Conservation (phyloP, 106 monocot species). For the Allium fistulosum region DNA sequence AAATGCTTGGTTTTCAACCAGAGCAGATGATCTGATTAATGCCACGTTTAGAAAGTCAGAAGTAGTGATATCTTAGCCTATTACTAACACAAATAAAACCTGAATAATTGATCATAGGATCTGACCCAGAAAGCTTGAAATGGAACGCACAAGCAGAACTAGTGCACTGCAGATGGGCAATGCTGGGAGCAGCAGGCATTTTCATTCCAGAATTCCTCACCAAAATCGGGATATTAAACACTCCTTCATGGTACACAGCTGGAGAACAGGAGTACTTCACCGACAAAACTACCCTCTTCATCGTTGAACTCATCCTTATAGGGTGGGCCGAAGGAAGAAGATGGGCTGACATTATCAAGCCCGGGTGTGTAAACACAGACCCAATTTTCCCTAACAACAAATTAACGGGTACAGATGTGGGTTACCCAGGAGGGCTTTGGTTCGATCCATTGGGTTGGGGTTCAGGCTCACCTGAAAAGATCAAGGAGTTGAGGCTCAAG, state of each 20-base stretch:
- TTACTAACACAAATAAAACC: too few species aligned
- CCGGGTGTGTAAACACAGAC: conserved; percentile 89
- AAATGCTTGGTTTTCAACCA: too few species aligned
- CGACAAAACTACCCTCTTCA: conserved; percentile 96
- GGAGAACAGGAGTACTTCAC: conserved; percentile 92
- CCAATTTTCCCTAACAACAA: conserved; percentile 98
- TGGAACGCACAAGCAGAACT: conserved; percentile 93
- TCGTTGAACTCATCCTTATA: conserved; percentile 78
- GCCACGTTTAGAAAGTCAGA: too few species aligned
- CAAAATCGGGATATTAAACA: conserved; percentile 92
- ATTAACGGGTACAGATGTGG: conserved; percentile 94
- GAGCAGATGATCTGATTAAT: too few species aligned
- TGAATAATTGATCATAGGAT: conserved; percentile 32
- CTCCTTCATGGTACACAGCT: conserved; percentile 95
- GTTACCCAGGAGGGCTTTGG: conserved; percentile 97
- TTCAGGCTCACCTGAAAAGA: conserved; percentile 70
- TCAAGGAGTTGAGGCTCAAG: conserved; percentile 90
- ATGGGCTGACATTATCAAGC: conserved; percentile 98
- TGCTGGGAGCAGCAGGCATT: conserved; percentile 97
- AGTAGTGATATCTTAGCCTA: too few species aligned
- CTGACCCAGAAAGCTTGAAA: conserved; percentile 87
- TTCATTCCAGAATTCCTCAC: conserved; percentile 97
- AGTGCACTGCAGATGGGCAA: conserved; percentile 99
- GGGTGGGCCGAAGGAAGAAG: conserved; percentile 97
- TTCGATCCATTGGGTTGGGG: conserved; percentile 99